Percentiles rank a stretch among this genome's conserved stretches.
Evolutionary conservation across 257 asterid genomes (phyloP).

Genomic region (Capsicum chinense): DNA sequence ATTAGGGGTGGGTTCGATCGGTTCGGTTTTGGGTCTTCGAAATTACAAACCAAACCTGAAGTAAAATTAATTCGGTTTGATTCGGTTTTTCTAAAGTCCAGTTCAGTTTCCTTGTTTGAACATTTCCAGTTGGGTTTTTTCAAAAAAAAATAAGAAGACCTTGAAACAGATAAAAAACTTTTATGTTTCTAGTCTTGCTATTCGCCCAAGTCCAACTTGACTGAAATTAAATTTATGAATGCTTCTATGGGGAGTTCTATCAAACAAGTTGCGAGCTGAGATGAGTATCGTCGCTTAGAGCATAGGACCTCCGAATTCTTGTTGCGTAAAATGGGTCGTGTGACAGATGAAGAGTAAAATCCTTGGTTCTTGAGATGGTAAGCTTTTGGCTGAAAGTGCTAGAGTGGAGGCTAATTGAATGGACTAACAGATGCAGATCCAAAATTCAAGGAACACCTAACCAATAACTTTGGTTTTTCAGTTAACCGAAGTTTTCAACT

Average conservation of each 20-base stretch:
- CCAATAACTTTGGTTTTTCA: background rate
- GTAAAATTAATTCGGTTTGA: background rate
- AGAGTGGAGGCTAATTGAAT: background rate
- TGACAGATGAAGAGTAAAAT: constrained; percentile 49
- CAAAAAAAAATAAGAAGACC: constrained; percentile 5
- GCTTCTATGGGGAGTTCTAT: constrained; percentile 62
- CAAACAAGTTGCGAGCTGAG: constrained; percentile 75
- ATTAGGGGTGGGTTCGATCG: background rate
- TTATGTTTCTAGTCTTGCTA: constrained; percentile 1
- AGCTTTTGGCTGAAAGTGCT: constrained; percentile 29
- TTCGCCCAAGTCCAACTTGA: background rate
- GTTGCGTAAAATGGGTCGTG: constrained; percentile 68
- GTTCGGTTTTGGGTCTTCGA: background rate
- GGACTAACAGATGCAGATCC: background rate
- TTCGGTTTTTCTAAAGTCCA: background rate
- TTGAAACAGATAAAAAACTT: background rate
- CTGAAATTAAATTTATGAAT: constrained; percentile 33
- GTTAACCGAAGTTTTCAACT: constrained; percentile 9
- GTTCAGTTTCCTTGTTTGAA: background rate
- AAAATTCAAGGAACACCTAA: background rate
- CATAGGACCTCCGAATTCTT: constrained; percentile 60
- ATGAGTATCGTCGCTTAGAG: constrained; percentile 51
- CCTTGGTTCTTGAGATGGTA: constrained; percentile 54
- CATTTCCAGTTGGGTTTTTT: background rate
- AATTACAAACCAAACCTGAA: background rate